phyloP scores from a whole-genome alignment of 2,329 filamentous ascomycete species.

The Drechslerella dactyloides region DNA sequence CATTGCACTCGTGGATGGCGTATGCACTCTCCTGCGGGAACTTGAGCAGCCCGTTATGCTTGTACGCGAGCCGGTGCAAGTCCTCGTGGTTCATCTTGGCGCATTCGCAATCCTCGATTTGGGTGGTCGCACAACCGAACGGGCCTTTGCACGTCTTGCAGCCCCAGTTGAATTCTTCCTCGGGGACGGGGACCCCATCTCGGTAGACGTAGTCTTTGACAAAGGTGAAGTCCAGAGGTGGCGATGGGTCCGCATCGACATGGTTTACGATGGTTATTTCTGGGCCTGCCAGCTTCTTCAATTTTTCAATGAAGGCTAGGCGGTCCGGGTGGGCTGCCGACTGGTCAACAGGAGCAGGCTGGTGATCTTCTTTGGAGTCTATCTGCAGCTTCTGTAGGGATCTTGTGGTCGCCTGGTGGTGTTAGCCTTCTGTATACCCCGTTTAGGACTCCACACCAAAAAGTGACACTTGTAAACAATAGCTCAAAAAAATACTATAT shows the following conservation, averaged over 20 bases:
- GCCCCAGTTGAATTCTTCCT: constrained; percentile 70
- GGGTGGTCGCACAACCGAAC: constrained; percentile 55
- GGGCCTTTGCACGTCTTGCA: constrained; percentile 66
- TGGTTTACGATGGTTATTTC: constrained; percentile 71
- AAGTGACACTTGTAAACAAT: too few relatives aligned
- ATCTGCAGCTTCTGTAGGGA: constrained; percentile 27
- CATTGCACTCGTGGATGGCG: constrained; percentile 80
- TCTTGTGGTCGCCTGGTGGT: background rate
- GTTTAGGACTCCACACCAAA: background rate
- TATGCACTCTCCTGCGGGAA: constrained; percentile 42
- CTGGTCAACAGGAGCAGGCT: constrained; percentile 4
- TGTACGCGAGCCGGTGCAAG: constrained; percentile 51
- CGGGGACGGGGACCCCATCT: constrained; percentile 67
- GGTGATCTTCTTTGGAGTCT: background rate
- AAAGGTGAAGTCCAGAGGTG: constrained; percentile 71
- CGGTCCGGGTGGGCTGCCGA: constrained; percentile 50
- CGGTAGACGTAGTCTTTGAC: constrained; percentile 69
- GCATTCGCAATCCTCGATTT: constrained; percentile 70
- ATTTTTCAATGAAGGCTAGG: constrained; percentile 50
- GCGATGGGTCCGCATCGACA: constrained; percentile 64
- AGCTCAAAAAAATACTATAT: too few relatives aligned
- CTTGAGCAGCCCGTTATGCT: constrained; percentile 52
- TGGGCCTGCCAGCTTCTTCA: constrained; percentile 52
- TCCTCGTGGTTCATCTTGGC: constrained; percentile 60
- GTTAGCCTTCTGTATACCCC: background rate